Conservation (phyloP, 768 basidiomycete species). For the Serpula lacrymans region DNA sequence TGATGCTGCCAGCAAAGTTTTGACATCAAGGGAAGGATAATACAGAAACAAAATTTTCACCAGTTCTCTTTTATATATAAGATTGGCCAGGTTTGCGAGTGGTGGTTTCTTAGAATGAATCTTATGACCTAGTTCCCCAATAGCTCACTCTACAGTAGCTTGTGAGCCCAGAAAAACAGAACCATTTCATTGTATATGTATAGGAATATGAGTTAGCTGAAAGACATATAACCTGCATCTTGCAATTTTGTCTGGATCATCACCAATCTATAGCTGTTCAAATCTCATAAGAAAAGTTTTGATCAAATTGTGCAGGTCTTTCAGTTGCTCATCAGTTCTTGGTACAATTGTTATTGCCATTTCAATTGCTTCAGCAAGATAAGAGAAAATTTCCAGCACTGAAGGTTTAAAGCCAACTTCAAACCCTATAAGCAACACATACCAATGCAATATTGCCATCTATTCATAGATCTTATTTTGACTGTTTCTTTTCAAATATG, state of each 20-base stretch:
- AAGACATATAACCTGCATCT: conserved; percentile 27
- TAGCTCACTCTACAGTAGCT: too few relatives aligned
- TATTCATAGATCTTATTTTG: conserved; percentile 36
- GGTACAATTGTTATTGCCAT: conserved; percentile 26
- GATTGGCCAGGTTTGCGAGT: conserved; percentile 29
- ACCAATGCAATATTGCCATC: conserved; percentile 36
- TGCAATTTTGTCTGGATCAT: conserved; percentile 21
- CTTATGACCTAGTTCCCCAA: too few relatives aligned
- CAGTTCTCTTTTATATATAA: conserved; percentile 21
- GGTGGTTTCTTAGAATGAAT: conserved; percentile 27
- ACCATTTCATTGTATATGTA: conserved; percentile 34
- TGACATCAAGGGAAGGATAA: conserved; percentile 11
- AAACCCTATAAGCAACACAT: conserved; percentile 29
- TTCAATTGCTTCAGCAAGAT: conserved; percentile 23
- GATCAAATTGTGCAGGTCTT: conserved; percentile 17
- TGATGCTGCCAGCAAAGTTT: too few relatives aligned
- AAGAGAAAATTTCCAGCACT: conserved; percentile 25
- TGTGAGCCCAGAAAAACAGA: conserved; percentile 31
- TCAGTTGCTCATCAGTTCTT: conserved; percentile 15
- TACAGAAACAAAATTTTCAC: conserved; percentile 19
- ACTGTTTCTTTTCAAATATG: conserved; percentile 33
- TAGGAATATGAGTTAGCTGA: conserved; percentile 32
- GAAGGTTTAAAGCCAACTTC: conserved; percentile 22
- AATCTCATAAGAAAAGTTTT: conserved; percentile 21
- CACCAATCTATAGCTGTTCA: conserved; percentile 25